Conservation (phyloP, 2,329 filamentous ascomycete genomes). For the Curvularia verruculosa region DNA sequence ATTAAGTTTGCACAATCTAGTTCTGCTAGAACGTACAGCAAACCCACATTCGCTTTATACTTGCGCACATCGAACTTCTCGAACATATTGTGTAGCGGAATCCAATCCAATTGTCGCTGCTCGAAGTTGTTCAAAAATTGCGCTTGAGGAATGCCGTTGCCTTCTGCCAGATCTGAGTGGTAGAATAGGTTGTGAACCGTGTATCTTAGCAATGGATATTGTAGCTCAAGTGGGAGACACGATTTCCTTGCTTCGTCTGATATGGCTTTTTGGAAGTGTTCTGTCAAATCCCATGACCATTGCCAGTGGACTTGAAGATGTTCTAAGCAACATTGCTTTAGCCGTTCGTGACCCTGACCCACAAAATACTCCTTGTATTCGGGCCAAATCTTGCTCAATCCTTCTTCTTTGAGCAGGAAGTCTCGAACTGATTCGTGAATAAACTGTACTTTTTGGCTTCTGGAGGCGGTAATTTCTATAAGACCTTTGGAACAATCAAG, state of each 20-base stretch:
- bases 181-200: slow-evolving; percentile 31
- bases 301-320: slow-evolving; percentile 46
- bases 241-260: slow-evolving; percentile 1
- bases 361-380: slow-evolving; percentile 42
- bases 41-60: not conserved
- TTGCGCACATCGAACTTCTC: not conserved
- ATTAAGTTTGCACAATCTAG: not conserved
- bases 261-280: slow-evolving; percentile 10
- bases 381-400: slow-evolving; percentile 39
- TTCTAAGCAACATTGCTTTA: slow-evolving; percentile 50
- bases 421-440: slow-evolving; percentile 45
- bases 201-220: slow-evolving; percentile 58
- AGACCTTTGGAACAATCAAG: slow-evolving; percentile 36
- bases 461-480: slow-evolving; percentile 22
- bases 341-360: slow-evolving; percentile 49
- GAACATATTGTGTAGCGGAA: not conserved
- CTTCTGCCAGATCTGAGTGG: not conserved
- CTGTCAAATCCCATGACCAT: not conserved
- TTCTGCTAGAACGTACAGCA: not conserved
- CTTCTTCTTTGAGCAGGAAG: slow-evolving; percentile 50
- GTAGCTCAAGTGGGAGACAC: slow-evolving; percentile 12
- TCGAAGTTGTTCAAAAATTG: not conserved
- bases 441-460: slow-evolving; percentile 36
- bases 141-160: not conserved
- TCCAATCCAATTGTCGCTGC: not conserved